Evolutionary conservation across 441 rosid species (phyloP), one percentile per base, ranked within the genome.

Genomic region (Kokia cookei): DNA sequence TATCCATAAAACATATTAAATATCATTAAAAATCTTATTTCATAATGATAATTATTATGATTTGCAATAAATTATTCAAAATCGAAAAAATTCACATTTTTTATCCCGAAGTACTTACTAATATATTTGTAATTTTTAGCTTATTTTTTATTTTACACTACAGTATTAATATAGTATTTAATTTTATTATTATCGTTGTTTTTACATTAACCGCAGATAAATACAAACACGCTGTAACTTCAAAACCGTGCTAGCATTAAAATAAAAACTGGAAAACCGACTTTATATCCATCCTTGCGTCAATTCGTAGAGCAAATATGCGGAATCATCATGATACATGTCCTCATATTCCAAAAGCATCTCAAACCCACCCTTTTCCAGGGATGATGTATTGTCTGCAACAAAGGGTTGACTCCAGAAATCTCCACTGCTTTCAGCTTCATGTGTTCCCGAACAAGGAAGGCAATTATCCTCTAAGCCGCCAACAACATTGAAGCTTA

Each of bases 391-490:
- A 50, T 29, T 76, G 4, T 78, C 89, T 32, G 79, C 27, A 17
- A 85, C 64, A 63, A 85, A 85, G 8, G 89, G 86, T 22, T 85
- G 71, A 2, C 80, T 83, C 89, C 89, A 85, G 57, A 85, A 85
- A 80, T 85, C 84, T 69, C 76, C 85, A 45, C 73, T 43, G 45
- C 48, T 32, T 45, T 27, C n/a, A 29, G 2, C 27, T 7, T 27
- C 63, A 10, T n/a, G 60, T n/a, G 19, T 47, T 13, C 71, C 73
- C 35, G 48, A 40, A 5, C 65, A 35, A 65, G 17, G 32, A n/a
- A 13, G 10, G 27, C 42, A 60, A 1, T 14, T 59, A 59, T 51
- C 74, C 24, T 73, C 76, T 50, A 59, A 10, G 50, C n/a, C 62
- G 40, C 35, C 12, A 1, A 4, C 32, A 42, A 43, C 53, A 69